These are phyloP conservation scores for Stephanodiscus triporus DNA, from an alignment of 108 stramenopile genomes.

Conservation along the genomic window DNA sequence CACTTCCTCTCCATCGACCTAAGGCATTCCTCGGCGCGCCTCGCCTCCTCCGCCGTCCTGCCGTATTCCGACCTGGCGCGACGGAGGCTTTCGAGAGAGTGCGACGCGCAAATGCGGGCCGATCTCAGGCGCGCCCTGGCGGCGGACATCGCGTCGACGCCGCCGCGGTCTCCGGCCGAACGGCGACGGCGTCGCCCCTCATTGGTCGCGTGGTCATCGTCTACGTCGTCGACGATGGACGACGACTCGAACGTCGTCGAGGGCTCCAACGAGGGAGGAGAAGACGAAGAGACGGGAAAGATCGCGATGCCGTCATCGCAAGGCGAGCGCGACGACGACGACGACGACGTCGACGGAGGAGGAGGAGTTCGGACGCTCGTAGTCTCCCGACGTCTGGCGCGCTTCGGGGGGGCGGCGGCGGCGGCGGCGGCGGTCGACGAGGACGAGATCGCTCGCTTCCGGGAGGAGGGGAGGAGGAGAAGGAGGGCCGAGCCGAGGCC, in stretches of 20 bases:
- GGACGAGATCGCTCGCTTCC: too few species aligned
- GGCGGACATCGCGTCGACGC: constrained; percentile 8
- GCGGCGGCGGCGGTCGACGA: too few species aligned
- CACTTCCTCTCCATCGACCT: constrained; percentile 16
- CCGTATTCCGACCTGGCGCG: neutral
- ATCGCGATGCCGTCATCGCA: too few species aligned
- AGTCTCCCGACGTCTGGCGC: too few species aligned
- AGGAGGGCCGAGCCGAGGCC: too few species aligned
- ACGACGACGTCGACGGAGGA: too few species aligned
- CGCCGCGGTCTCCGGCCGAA: neutral
- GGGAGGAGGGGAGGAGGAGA: too few species aligned
- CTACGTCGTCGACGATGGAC: neutral
- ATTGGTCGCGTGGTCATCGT: neutral
- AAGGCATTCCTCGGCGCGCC: neutral
- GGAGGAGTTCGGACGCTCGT: too few species aligned
- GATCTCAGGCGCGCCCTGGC: constrained; percentile 4
- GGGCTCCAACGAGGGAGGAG: neutral
- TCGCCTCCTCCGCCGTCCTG: neutral
- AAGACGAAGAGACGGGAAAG: neutral
- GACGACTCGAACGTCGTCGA: constrained; percentile 4
- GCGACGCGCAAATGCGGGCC: neutral
- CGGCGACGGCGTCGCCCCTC: neutral
- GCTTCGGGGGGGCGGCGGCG: too few species aligned
- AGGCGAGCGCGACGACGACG: too few species aligned
- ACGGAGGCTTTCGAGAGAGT: neutral